Evolutionary conservation across 495 filamentous ascomycete genomes (phyloP).

Genomic region (Trichocladium uniseriatum): DNA sequence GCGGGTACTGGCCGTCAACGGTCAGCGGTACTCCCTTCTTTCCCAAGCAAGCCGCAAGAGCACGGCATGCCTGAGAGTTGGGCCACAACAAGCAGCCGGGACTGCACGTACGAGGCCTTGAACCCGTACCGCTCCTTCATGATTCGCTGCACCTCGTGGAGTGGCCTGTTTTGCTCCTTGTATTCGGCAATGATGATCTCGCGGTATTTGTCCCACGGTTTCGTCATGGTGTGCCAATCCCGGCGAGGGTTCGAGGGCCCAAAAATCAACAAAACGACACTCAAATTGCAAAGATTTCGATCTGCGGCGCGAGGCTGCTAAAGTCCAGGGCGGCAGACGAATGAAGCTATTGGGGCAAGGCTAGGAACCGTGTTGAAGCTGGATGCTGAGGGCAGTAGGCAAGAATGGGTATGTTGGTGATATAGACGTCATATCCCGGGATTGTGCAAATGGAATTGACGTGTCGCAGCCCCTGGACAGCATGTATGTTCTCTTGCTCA

Average conservation of each 20-base stretch:
- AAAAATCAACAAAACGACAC: background rate
- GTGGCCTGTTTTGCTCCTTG: slow-evolving; percentile 31
- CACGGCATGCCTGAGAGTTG: background rate
- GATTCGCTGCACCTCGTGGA: slow-evolving; percentile 32
- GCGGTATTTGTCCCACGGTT: slow-evolving; percentile 33
- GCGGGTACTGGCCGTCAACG: slow-evolving; percentile 21
- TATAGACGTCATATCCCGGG: slow-evolving; percentile 6
- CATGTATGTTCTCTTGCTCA: background rate
- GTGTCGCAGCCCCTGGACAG: background rate
- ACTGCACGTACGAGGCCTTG: slow-evolving; percentile 35
- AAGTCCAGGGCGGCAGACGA: background rate
- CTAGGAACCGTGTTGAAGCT: background rate
- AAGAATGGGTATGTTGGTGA: background rate
- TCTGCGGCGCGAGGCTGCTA: too few species aligned
- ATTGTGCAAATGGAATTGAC: background rate
- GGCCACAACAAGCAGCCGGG: background rate
- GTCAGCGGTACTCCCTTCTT: background rate
- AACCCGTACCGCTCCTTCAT: slow-evolving; percentile 37
- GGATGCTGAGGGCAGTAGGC: background rate
- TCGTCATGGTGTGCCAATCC: slow-evolving; percentile 30
- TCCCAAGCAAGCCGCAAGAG: background rate
- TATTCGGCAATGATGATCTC: slow-evolving; percentile 32
- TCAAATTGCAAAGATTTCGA: background rate
- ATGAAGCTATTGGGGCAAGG: background rate
- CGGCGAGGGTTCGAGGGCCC: background rate